A percentile compares a stretch with the other conserved stretches of the same genome.
Evolutionary conservation across 768 basidiomycete species (phyloP).

Genomic region (Galerina marginata): DNA sequence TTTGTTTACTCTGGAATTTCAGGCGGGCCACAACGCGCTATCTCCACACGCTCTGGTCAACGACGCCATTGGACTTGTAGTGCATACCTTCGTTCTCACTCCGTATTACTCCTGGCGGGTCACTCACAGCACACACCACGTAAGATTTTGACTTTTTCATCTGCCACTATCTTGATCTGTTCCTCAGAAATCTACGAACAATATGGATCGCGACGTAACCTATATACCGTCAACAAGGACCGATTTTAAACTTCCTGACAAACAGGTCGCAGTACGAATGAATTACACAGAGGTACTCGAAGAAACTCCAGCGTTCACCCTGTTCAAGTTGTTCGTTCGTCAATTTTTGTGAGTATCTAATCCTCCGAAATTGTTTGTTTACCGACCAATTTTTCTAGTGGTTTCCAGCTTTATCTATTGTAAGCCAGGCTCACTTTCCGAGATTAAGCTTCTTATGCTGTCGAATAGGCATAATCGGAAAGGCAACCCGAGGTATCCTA

Average conservation of each 20-base stretch:
- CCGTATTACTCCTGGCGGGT: slow-evolving; percentile 72
- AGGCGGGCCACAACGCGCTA: slow-evolving; percentile 58
- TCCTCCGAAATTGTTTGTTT: slow-evolving; percentile 2
- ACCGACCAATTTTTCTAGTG: slow-evolving; percentile 29
- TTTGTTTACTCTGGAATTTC: neutral
- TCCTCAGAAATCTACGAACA: slow-evolving; percentile 48
- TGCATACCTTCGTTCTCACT: slow-evolving; percentile 55
- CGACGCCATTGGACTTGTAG: slow-evolving; percentile 41
- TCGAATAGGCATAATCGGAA: slow-evolving; percentile 46
- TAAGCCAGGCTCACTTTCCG: slow-evolving; percentile 20
- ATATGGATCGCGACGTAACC: slow-evolving; percentile 76
- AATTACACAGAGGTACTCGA: slow-evolving; percentile 54
- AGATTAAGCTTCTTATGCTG: neutral
- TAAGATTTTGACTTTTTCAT: slow-evolving; percentile 37
- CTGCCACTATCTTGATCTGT: neutral
- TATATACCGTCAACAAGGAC: slow-evolving; percentile 57
- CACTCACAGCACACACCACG: slow-evolving; percentile 69
- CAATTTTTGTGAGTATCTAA: slow-evolving; percentile 49
- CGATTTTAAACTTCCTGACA: slow-evolving; percentile 49
- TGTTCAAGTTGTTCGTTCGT: slow-evolving; percentile 52
- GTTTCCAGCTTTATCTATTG: slow-evolving; percentile 53
- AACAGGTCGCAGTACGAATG: slow-evolving; percentile 42
- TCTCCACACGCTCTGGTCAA: slow-evolving; percentile 46
- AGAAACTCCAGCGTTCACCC: slow-evolving; percentile 55
- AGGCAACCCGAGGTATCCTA: slow-evolving; percentile 51